These are phyloP conservation scores for Aspergillus taichungensis DNA, from an alignment of 495 filamentous ascomycete genomes.

Conservation along the genomic window DNA sequence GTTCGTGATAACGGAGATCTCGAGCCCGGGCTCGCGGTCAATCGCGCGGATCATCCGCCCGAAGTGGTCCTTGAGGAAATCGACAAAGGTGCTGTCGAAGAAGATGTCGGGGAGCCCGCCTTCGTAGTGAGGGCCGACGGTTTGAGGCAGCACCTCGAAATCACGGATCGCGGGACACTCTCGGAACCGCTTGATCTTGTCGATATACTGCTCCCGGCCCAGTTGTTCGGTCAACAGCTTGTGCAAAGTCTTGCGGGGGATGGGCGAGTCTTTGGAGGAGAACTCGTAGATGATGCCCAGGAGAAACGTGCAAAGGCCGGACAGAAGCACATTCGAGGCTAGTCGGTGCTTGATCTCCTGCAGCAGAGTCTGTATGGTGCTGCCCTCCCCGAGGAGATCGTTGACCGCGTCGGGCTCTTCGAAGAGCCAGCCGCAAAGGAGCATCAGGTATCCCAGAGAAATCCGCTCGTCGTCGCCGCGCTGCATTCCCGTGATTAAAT, in stretches of 20 bases:
- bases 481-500: slow-evolving; percentile 68
- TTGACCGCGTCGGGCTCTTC: slow-evolving; percentile 88
- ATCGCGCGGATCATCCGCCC: slow-evolving; percentile 77
- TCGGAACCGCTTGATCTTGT: slow-evolving; percentile 70
- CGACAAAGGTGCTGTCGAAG: slow-evolving; percentile 80
- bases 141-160: slow-evolving; percentile 79
- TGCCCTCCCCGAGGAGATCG: slow-evolving; percentile 92
- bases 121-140: slow-evolving; percentile 41
- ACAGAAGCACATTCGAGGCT: slow-evolving; percentile 52
- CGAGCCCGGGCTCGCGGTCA: slow-evolving; percentile 82
- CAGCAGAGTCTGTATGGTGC: slow-evolving; percentile 76
- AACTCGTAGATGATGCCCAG: slow-evolving; percentile 93
- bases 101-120: slow-evolving; percentile 71
- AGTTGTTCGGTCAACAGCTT: slow-evolving; percentile 70
- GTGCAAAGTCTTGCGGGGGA: slow-evolving; percentile 74
- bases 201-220: slow-evolving; percentile 81
- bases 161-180: slow-evolving; percentile 79
- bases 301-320: slow-evolving; percentile 75
- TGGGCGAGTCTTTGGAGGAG: slow-evolving; percentile 91
- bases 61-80: slow-evolving; percentile 94
- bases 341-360: slow-evolving; percentile 59
- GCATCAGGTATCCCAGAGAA: slow-evolving; percentile 79
- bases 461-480: slow-evolving; percentile 73
- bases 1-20: slow-evolving; percentile 69
- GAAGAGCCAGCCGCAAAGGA: slow-evolving; percentile 88